A percentile compares a stretch with the other conserved stretches of the same genome.
These are phyloP conservation scores for Wallacemonas rigidus DNA, from an alignment of 208 protist genomes.

Conservation along the genomic window DNA sequence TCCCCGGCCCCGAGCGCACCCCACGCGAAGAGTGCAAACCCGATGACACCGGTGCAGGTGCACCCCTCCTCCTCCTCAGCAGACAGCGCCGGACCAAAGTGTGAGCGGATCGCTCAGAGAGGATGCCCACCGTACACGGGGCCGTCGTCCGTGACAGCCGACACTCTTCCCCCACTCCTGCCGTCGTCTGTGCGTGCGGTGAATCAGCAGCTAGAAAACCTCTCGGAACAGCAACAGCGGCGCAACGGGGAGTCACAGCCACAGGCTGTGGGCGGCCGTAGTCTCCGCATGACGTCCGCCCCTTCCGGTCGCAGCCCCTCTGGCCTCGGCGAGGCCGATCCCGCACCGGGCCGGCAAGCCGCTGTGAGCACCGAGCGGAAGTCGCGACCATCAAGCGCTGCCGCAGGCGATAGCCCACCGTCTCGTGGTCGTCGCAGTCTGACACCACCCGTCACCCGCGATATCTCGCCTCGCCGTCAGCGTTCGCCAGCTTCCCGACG, in stretches of 20 bases:
- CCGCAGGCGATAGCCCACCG: no score
- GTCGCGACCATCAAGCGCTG: no score
- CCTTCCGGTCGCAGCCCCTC: not conserved
- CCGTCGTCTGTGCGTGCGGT: constrained; percentile 28
- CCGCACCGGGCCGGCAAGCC: no score
- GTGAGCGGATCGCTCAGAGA: not conserved
- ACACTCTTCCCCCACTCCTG: not conserved
- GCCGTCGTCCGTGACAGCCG: not conserved
- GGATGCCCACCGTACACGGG: not conserved
- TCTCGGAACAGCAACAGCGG: constrained; percentile 27
- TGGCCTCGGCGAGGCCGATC: not conserved
- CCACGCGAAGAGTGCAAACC: not conserved
- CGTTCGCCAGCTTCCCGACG: no score
- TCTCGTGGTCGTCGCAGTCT: not conserved
- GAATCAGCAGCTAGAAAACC: constrained; percentile 22
- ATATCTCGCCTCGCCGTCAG: no score
- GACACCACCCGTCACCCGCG: not conserved
- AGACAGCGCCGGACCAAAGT: not conserved
- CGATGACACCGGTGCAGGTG: not conserved
- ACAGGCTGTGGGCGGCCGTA: not conserved
- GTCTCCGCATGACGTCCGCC: constrained; percentile 7
- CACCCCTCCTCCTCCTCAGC: not conserved
- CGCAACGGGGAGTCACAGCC: not conserved
- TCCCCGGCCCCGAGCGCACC: not conserved
- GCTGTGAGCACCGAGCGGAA: no score